Percentiles rank a stretch among this genome's conserved stretches.
These are phyloP conservation scores for Chrysoporthe cubensis DNA, from an alignment of 2,329 filamentous ascomycete genomes.

Conservation along the genomic window DNA sequence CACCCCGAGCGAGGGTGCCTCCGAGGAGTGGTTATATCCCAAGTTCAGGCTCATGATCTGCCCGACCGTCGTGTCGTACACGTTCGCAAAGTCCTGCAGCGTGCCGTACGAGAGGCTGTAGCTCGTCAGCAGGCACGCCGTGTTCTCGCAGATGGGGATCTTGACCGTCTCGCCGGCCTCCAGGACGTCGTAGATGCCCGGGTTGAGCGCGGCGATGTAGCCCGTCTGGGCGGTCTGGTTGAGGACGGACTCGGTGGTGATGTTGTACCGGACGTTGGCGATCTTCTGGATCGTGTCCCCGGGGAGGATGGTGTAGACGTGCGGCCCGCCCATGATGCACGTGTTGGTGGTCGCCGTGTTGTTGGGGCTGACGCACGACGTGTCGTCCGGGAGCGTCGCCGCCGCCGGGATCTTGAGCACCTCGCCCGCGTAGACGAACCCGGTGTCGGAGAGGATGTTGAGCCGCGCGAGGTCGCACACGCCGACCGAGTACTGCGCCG, in stretches of 20 bases:
- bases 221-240: background rate
- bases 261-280: background rate
- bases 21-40: background rate
- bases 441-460: background rate
- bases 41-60: background rate
- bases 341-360: background rate
- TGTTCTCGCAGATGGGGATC: background rate
- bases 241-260: background rate
- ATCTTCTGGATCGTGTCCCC: constrained; percentile 2
- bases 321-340: background rate
- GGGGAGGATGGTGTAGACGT: background rate
- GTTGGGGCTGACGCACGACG: background rate
- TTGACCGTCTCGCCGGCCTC: background rate
- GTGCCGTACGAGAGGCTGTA: background rate
- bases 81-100: background rate
- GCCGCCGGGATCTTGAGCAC: background rate
- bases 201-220: background rate
- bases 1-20: background rate
- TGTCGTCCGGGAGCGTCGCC: background rate
- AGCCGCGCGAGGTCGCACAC: background rate
- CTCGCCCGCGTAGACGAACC: background rate
- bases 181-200: background rate
- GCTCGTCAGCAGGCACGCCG: background rate
- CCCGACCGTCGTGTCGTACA: background rate
- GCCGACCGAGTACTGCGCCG: background rate